These are phyloP conservation scores for Ceratocystis harringtonii DNA, from an alignment of 2,329 filamentous ascomycete genomes.

Conservation along the genomic window DNA sequence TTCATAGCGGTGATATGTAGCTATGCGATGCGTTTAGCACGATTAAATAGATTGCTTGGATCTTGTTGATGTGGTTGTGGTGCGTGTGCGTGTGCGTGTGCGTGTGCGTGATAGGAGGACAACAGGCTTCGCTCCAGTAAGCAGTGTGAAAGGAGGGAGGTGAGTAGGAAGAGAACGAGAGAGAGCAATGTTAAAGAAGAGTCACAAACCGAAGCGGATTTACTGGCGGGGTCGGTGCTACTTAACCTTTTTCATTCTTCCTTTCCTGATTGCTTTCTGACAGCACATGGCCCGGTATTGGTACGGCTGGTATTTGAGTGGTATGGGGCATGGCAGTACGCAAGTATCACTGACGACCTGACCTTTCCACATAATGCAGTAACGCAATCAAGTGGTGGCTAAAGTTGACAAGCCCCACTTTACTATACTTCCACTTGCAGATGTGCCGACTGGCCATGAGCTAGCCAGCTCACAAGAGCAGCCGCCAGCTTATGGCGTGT, in stretches of 20 bases:
- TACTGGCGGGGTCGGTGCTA: neutral
- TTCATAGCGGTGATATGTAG: neutral
- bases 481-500: constrained; percentile 1
- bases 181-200: neutral
- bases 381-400: constrained; percentile 1
- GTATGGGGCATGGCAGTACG: neutral
- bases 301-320: neutral
- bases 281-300: neutral
- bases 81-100: neutral
- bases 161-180: neutral
- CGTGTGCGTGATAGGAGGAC: neutral
- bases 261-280: neutral
- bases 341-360: neutral
- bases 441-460: neutral
- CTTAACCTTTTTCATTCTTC: constrained; percentile 3
- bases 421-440: neutral
- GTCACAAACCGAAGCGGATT: neutral
- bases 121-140: neutral
- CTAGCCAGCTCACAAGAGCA: neutral
- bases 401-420: neutral
- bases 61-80: neutral
- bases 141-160: neutral
- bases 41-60: neutral
- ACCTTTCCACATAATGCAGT: neutral
- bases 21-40: neutral